Percentiles rank a stretch among this genome's conserved stretches.
Evolutionary conservation across 2,329 filamentous ascomycete species (phyloP).

Genomic region (Zymoseptoria crescenta): DNA sequence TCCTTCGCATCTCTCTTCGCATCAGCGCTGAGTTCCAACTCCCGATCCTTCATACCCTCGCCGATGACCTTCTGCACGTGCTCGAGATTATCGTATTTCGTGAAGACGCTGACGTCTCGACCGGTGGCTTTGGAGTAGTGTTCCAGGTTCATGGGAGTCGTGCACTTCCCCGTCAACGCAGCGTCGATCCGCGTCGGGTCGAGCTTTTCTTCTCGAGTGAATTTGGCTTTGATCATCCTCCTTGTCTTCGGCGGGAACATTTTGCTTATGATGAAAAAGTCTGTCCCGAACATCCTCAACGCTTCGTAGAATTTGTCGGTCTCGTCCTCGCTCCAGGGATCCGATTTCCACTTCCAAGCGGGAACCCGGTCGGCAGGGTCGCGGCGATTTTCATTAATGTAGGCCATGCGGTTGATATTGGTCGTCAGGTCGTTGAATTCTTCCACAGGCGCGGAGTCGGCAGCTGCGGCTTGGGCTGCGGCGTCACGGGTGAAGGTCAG

Average conservation of each 20-base stretch:
- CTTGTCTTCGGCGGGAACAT: constrained; percentile 67
- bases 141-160: constrained; percentile 34
- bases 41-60: constrained; percentile 24
- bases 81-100: constrained; percentile 27
- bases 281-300: constrained; percentile 69
- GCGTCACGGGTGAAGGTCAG: constrained; percentile 62
- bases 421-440: constrained; percentile 74
- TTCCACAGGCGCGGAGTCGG: constrained; percentile 33
- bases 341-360: constrained; percentile 42
- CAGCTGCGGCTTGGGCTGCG: constrained; percentile 45
- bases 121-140: constrained; percentile 34
- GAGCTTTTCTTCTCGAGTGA: constrained; percentile 67
- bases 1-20: constrained; percentile 30
- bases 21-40: constrained; percentile 28
- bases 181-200: constrained; percentile 56
- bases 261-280: constrained; percentile 70
- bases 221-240: constrained; percentile 72
- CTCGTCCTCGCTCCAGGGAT: constrained; percentile 62
- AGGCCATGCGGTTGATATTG: constrained; percentile 61
- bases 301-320: constrained; percentile 71
- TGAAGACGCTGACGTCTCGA: constrained; percentile 32
- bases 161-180: constrained; percentile 45
- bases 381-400: constrained; percentile 53
- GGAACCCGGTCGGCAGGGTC: constrained; percentile 39
- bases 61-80: constrained; percentile 29